These are phyloP conservation scores for Anthracocystis walkeri DNA, from an alignment of 1,284 basidiomycete species.

Conservation along the genomic window DNA sequence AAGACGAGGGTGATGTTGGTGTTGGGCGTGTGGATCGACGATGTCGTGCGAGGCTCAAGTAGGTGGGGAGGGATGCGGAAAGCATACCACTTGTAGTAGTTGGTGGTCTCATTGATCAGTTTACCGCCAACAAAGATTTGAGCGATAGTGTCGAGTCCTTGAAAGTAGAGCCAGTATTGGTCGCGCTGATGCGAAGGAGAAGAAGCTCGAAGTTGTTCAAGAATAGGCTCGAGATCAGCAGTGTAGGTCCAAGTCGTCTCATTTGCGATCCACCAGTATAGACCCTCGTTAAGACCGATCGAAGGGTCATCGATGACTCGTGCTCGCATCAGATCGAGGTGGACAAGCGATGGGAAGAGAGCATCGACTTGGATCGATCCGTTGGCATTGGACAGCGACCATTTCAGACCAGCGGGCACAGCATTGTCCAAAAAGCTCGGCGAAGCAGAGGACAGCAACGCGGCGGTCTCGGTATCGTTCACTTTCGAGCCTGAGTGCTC, in stretches of 20 bases:
- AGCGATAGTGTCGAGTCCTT: slow-evolving; percentile 76
- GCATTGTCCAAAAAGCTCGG: slow-evolving; percentile 5
- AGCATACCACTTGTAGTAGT: slow-evolving; percentile 75
- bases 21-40: not conserved
- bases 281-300: slow-evolving; percentile 75
- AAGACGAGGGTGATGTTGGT: slow-evolving; percentile 51
- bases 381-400: slow-evolving; percentile 75
- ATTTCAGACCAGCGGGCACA: slow-evolving; percentile 51
- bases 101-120: slow-evolving; percentile 75
- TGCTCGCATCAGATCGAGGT: slow-evolving; percentile 74
- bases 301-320: slow-evolving; percentile 75
- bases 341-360: slow-evolving; percentile 74
- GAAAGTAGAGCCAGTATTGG: slow-evolving; percentile 74
- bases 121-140: slow-evolving; percentile 74
- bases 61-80: slow-evolving; percentile 70
- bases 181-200: slow-evolving; percentile 44
- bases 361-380: slow-evolving; percentile 74
- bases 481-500: too few relatives aligned
- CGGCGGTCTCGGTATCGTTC: not conserved
- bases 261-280: slow-evolving; percentile 75
- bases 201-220: slow-evolving; percentile 23
- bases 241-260: slow-evolving; percentile 77
- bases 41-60: too few relatives aligned
- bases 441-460: not conserved
- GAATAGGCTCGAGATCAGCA: slow-evolving; percentile 73